phyloP scores from a whole-genome alignment of 2,329 filamentous ascomycete species.

The Dactylellina drechsleri region DNA sequence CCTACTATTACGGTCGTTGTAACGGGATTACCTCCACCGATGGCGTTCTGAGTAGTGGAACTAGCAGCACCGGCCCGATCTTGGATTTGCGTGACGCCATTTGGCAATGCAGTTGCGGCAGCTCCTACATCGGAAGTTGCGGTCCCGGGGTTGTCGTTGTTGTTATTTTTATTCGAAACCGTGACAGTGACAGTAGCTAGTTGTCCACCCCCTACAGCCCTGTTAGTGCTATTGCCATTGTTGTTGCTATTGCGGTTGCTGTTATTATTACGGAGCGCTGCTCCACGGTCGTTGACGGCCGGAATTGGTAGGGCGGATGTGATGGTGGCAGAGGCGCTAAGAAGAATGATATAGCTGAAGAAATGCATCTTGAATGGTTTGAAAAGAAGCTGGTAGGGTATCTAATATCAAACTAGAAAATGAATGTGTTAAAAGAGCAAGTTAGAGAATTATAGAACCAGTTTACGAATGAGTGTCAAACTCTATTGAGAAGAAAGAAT shows the following conservation, averaged over 20 bases:
- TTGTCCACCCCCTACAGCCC: background rate
- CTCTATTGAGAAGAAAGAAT: slow-evolving; percentile 8
- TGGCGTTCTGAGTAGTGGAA: too few relatives aligned
- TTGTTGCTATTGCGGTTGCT: background rate
- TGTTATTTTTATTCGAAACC: background rate
- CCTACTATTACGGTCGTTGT: too few relatives aligned
- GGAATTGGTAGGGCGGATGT: slow-evolving; percentile 23
- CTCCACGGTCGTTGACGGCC: background rate
- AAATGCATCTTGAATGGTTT: slow-evolving; percentile 34
- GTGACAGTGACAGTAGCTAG: slow-evolving; percentile 1
- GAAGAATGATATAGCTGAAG: slow-evolving; percentile 21
- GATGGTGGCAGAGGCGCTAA: slow-evolving; percentile 23
- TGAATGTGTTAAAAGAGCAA: slow-evolving; percentile 1
- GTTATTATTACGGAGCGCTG: background rate
- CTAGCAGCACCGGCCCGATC: too few relatives aligned
- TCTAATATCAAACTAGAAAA: slow-evolving; percentile 19
- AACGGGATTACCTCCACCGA: too few relatives aligned
- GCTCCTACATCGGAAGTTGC: too few relatives aligned
- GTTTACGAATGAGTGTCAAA: slow-evolving; percentile 18
- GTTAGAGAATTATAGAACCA: slow-evolving; percentile 28
- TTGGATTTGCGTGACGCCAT: too few relatives aligned
- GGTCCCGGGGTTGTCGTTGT: background rate
- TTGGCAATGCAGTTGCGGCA: too few relatives aligned
- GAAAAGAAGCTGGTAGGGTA: slow-evolving; percentile 16
- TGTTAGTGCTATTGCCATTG: background rate